phyloP scores from a whole-genome alignment of 495 filamentous ascomycete genomes.

The Thozetella sp. region DNA sequence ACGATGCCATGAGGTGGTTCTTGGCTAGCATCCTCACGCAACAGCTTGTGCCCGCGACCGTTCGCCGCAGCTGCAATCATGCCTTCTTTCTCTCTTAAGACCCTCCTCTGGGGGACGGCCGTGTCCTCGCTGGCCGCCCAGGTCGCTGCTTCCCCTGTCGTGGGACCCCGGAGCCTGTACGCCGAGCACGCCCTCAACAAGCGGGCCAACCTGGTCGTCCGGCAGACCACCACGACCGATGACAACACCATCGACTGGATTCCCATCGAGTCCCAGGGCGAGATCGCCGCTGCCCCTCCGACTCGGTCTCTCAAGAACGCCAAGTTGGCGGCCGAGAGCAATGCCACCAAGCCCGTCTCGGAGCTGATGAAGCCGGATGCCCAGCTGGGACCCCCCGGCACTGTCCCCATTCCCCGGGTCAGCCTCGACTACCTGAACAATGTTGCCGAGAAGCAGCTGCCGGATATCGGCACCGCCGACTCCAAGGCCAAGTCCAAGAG shows the following conservation, averaged over 20 bases:
- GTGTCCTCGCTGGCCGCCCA: too few relatives aligned
- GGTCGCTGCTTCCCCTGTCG: background rate
- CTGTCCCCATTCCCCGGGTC: slow-evolving; percentile 21
- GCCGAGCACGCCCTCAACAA: background rate
- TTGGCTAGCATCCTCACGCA: too few relatives aligned
- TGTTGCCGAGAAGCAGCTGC: background rate
- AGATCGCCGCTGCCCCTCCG: slow-evolving; percentile 18
- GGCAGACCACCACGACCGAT: slow-evolving; percentile 15
- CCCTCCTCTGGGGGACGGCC: too few relatives aligned
- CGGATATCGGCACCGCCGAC: background rate
- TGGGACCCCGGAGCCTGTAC: background rate
- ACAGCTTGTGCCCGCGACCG: too few relatives aligned
- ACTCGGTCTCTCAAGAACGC: slow-evolving; percentile 1
- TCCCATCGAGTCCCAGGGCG: slow-evolving; percentile 16
- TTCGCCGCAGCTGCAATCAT: too few relatives aligned
- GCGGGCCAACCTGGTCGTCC: background rate
- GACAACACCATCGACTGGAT: slow-evolving; percentile 24
- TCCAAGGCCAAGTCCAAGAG: slow-evolving; percentile 4
- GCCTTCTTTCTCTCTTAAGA: too few relatives aligned
- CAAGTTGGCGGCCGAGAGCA: background rate
- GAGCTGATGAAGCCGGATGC: slow-evolving; percentile 11
- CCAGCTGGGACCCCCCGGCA: slow-evolving; percentile 19
- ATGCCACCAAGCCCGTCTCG: background rate
- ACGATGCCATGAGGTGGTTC: too few relatives aligned
- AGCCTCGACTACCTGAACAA: slow-evolving; percentile 7